Evolutionary conservation across 2,329 filamentous ascomycete species (phyloP), one percentile per base, ranked within the genome.

Genomic region (Fusarium tuaranense): DNA sequence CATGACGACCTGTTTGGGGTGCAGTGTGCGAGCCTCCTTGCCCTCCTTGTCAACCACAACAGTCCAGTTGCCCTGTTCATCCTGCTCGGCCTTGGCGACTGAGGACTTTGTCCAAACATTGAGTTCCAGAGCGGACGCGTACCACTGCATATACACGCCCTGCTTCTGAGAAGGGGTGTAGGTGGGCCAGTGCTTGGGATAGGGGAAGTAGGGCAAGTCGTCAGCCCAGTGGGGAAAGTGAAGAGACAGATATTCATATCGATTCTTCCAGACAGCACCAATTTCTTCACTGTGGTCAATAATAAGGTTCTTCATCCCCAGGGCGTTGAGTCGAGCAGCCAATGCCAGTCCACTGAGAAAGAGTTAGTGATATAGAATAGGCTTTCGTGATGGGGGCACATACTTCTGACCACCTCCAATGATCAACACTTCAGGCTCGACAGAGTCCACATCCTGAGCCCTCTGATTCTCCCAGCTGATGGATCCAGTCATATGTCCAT

Each of bases 151-250:
- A 82, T 89, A 93, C 63, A 91, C 89, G 3, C 86, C 91, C 0
- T 92, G 83, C 75, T 93, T 93, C 79, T 92, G 90, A 73, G 92
- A 92, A 6, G 91, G 91, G 0, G 91, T 92, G 80, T 92, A 93
- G 20, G 92, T 81, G 0, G 91, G 91, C 90, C 91, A 93, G 70
- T 85, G 86, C 0, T 86, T 79, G 0, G 91, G 91, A 74, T 92
- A 93, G 0, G 84, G 83, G 5, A 93, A 77, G 78, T 92, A 93
- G 0, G 91, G 89, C 81, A 92, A 82, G 76, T 89, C 86, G 59
- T 88, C 86, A 70, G 84, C 87, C 84, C 86, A 91, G 18, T 92
- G 87, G 0, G 91, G 90, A 73, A 92, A 91, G 77, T 93, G 91
- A 0, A 92, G 86, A 0, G 92, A 84, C 7, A 87, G 85, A 60